phyloP scores from a whole-genome alignment of 768 basidiomycete species.

The Chalciporus chontae region DNA sequence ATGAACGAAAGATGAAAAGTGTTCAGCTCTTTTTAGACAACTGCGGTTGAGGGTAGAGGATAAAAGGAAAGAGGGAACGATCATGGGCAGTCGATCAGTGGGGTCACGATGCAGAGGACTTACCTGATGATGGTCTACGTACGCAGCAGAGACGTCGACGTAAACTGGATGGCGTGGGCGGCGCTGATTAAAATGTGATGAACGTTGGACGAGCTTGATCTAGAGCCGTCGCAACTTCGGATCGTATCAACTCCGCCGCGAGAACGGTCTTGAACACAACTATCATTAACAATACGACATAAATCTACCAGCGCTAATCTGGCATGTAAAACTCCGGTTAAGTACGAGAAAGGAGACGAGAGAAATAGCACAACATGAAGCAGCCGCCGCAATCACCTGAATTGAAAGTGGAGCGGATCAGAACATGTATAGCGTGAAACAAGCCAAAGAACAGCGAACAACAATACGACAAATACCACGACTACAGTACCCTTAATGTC shows the following conservation, averaged over 20 bases:
- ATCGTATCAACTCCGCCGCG: neutral
- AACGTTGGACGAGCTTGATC: too few relatives aligned
- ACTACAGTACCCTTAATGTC: slow-evolving; percentile 75
- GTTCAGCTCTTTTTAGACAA: slow-evolving; percentile 13
- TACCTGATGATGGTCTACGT: slow-evolving; percentile 16
- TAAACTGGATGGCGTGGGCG: too few relatives aligned
- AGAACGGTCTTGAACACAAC: slow-evolving; percentile 7
- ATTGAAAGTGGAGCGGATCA: slow-evolving; percentile 15
- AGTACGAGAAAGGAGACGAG: slow-evolving; percentile 2
- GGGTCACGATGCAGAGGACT: slow-evolving; percentile 8
- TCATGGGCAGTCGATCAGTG: slow-evolving; percentile 17
- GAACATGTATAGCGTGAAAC: slow-evolving; percentile 27
- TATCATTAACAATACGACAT: slow-evolving; percentile 24
- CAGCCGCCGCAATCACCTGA: slow-evolving; percentile 2
- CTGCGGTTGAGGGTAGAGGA: slow-evolving; percentile 8
- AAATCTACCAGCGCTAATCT: slow-evolving; percentile 14
- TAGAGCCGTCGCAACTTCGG: neutral
- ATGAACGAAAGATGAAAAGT: slow-evolving; percentile 1
- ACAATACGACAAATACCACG: slow-evolving; percentile 20
- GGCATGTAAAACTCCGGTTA: slow-evolving; percentile 11
- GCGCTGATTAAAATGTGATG: too few relatives aligned
- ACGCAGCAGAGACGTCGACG: neutral
- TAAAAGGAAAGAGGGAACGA: slow-evolving; percentile 7
- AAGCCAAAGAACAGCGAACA: slow-evolving; percentile 20
- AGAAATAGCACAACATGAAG: slow-evolving; percentile 10